Evolutionary conservation across 2,329 filamentous ascomycete species (phyloP), one percentile per base, ranked within the genome.

Genomic region (Knufia petricola): DNA sequence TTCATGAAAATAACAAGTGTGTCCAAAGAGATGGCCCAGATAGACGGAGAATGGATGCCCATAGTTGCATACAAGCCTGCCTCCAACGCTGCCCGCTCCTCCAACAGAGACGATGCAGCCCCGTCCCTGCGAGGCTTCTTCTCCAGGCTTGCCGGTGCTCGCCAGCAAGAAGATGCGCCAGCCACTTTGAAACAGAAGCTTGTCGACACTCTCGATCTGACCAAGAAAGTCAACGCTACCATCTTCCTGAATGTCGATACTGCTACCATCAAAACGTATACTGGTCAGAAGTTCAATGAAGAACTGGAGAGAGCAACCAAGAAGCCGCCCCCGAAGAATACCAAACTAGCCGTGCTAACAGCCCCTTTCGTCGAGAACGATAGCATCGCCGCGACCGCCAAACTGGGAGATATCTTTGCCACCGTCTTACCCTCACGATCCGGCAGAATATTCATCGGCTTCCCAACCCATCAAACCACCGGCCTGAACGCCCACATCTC

Each of bases 231-330:
- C 8, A 82, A 77, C 0, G 85, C 87, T 0, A 87, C 84, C 13
- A 89, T 96, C 26, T 96, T 95, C 63, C 72, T 98, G 17, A 79
- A 88, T 42, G 85, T 94, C 17, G 95, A 85, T 40, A 89, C 88
- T 7, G 89, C 90, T 24, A 78, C 79, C 39, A 81, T 96, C 26
- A 77, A 80, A 58, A 94, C 89, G 0, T 85, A 78, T 40, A 81
- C 95, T 1, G 73, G 78, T 17, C 69, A 77, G 24, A 78, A 74
- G 32, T 87, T 96, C 59, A 81, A 87, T 2, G 76, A 82, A 1
- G 94, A 98, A 63, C 77, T 98, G 9, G 88, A 96, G 68, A 80
- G 94, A 52, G 92, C 94, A 13, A 98, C 94, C 1, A 95, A 96
- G 68, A 98, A 98, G 61, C 87, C 89, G 2, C 92, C 94, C 0